Conservation (phyloP, 2,329 filamentous ascomycete species). For the Ramularia endophylla region DNA sequence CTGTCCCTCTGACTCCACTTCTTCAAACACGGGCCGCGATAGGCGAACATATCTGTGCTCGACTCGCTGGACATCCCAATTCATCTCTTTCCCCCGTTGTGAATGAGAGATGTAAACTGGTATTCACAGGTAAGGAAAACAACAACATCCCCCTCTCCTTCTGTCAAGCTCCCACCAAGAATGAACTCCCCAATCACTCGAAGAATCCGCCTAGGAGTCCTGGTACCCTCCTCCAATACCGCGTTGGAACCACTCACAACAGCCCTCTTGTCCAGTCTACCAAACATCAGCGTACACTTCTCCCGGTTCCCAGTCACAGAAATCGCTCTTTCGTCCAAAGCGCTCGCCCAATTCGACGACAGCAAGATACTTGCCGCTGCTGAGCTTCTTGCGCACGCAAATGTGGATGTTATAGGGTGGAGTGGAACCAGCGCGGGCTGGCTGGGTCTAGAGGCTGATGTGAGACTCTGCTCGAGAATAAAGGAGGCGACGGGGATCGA, state of each 20-base stretch:
- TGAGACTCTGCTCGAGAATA: too few species aligned
- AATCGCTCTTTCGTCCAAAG: constrained; percentile 32
- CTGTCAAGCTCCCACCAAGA: too few species aligned
- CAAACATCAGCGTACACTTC: constrained; percentile 37
- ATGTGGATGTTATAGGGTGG: constrained; percentile 29
- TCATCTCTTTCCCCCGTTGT: too few species aligned
- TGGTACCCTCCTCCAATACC: constrained; percentile 44
- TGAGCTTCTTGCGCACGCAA: constrained; percentile 26
- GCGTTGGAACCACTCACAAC: constrained; percentile 40
- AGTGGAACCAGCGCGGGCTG: constrained; percentile 26
- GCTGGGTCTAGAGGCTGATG: too few species aligned
- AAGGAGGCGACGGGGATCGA: constrained; percentile 13
- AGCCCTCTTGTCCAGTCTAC: constrained; percentile 31
- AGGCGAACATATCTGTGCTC: too few species aligned
- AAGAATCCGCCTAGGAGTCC: constrained; percentile 31
- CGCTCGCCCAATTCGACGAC: constrained; percentile 31
- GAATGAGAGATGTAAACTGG: too few species aligned
- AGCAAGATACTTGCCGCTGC: constrained; percentile 26
- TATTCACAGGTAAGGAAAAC: too few species aligned
- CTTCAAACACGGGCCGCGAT: too few species aligned
- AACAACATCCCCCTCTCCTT: too few species aligned
- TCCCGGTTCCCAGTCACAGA: constrained; percentile 18
- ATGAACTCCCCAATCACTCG: too few species aligned
- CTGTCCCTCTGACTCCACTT: too few species aligned
- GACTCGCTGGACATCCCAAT: too few species aligned